Evolutionary conservation across 176 grass and related monocot genomes (phyloP).

Genomic region (Dactylis glomerata): DNA sequence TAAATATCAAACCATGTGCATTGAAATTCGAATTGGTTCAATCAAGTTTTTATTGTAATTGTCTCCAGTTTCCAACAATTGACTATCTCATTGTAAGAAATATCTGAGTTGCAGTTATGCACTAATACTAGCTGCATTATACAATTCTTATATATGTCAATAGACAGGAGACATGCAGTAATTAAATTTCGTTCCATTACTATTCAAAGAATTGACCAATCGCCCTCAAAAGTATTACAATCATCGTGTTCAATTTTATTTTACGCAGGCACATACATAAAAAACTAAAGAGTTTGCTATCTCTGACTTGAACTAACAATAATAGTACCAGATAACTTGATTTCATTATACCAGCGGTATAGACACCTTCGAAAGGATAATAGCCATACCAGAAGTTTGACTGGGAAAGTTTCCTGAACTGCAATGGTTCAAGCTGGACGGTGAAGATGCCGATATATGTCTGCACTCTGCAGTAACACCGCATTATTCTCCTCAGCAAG

Average conservation of each 20-base stretch:
- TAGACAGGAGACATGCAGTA: too few relatives aligned
- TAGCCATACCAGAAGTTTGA: rapidly evolving
- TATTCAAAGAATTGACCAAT: not conserved
- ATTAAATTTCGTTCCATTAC: not conserved
- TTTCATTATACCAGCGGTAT: not conserved
- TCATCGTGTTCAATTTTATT: not conserved
- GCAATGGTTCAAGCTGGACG: not conserved
- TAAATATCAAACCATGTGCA: too few relatives aligned
- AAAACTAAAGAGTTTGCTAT: not conserved
- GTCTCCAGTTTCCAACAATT: too few relatives aligned
- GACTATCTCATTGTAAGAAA: too few relatives aligned
- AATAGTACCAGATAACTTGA: not conserved
- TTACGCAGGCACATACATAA: not conserved
- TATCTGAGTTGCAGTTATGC: too few relatives aligned
- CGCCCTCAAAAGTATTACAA: not conserved
- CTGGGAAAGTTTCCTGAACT: not conserved
- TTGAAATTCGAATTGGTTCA: too few relatives aligned
- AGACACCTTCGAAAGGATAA: not conserved
- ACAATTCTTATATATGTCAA: too few relatives aligned
- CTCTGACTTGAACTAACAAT: not conserved
- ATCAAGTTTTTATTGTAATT: too few relatives aligned
- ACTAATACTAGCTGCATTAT: too few relatives aligned
- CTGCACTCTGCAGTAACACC: not conserved
- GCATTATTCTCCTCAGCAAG: not conserved
- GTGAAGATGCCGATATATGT: not conserved